Percentiles rank a stretch among this genome's conserved stretches.
Conservation (phyloP, 805 yeast species). For the Metahyphopichia silvanorum region DNA sequence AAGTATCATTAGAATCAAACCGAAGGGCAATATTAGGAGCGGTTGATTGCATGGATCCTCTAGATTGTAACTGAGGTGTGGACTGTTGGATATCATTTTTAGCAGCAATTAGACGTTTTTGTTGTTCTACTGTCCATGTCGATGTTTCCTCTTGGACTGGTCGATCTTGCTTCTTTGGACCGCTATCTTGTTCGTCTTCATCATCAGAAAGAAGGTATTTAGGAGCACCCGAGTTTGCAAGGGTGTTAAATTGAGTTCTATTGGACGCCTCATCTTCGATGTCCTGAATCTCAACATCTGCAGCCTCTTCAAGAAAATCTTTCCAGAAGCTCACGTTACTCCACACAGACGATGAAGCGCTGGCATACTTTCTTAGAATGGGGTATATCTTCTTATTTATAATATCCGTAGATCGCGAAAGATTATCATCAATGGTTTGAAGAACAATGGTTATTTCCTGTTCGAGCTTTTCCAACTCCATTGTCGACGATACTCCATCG, state of each 20-base stretch:
- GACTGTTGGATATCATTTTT: slow-evolving; percentile 17
- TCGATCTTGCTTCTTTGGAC: slow-evolving; percentile 2
- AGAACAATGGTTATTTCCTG: slow-evolving; percentile 74
- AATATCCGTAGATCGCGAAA: slow-evolving; percentile 63
- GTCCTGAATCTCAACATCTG: slow-evolving; percentile 58
- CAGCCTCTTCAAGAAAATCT: slow-evolving; percentile 71
- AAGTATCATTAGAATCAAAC: slow-evolving; percentile 22
- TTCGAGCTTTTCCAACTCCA: slow-evolving; percentile 60
- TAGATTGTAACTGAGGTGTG: slow-evolving; percentile 22
- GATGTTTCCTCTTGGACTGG: slow-evolving; percentile 24
- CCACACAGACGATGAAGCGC: slow-evolving; percentile 60
- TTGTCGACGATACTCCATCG: slow-evolving; percentile 19
- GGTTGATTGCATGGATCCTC: slow-evolving; percentile 4
- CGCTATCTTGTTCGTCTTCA: slow-evolving; percentile 9
- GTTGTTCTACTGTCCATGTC: slow-evolving; percentile 32
- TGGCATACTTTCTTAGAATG: slow-evolving; percentile 56
- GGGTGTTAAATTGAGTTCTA: slow-evolving; percentile 18
- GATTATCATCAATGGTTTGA: slow-evolving; percentile 76
- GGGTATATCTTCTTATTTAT: slow-evolving; percentile 71
- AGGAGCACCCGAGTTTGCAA: slow-evolving; percentile 14
- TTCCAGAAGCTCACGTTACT: slow-evolving; percentile 71
- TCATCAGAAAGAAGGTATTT: slow-evolving; percentile 16
- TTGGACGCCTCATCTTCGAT: slow-evolving; percentile 27
- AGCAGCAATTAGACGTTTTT: slow-evolving; percentile 5
- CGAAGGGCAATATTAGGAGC: slow-evolving; percentile 3